Evolutionary conservation across 2,329 filamentous ascomycete genomes (phyloP).

Genomic region (Sclerotinia borealis): DNA sequence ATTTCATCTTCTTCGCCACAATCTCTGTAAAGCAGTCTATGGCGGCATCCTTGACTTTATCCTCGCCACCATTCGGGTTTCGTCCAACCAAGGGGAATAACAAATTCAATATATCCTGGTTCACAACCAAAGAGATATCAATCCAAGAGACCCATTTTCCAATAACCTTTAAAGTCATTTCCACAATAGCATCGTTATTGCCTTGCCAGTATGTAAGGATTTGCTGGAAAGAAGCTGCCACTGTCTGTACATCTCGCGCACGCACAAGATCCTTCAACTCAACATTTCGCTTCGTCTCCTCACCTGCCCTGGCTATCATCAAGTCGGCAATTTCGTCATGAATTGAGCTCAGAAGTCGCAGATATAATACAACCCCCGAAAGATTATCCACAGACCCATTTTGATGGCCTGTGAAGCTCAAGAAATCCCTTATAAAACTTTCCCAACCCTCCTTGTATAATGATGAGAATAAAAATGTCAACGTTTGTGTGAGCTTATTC

Average conservation of each 20-base stretch:
- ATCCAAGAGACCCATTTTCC: conserved; percentile 99
- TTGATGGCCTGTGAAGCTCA: conserved; percentile 62
- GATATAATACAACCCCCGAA: conserved; percentile 74
- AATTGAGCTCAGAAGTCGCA: conserved; percentile 80
- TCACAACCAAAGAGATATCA: conserved; percentile 89
- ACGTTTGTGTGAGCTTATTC: conserved; percentile 94
- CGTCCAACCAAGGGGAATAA: conserved; percentile 85
- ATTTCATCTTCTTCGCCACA: conserved; percentile 95
- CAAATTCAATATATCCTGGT: conserved; percentile 76
- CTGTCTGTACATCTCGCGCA: conserved; percentile 78
- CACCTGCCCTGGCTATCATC: conserved; percentile 69
- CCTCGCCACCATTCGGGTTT: conserved; percentile 54
- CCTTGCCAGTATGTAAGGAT: conserved; percentile 68
- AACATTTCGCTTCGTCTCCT: conserved; percentile 78
- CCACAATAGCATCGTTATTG: conserved; percentile 66
- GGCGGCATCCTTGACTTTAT: conserved; percentile 81
- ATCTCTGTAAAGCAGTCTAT: conserved; percentile 96
- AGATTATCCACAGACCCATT: conserved; percentile 62
- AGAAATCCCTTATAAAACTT: conserved; percentile 84
- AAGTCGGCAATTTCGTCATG: conserved; percentile 98
- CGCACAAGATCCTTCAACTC: conserved; percentile 88
- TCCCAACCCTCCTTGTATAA: conserved; percentile 85
- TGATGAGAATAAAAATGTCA: conserved; percentile 87
- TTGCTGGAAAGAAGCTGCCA: conserved; percentile 86
- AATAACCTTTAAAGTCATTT: conserved; percentile 85